Evolutionary conservation across 2,329 filamentous ascomycete genomes (phyloP).

Genomic region (Incumbomyces delicatus): DNA sequence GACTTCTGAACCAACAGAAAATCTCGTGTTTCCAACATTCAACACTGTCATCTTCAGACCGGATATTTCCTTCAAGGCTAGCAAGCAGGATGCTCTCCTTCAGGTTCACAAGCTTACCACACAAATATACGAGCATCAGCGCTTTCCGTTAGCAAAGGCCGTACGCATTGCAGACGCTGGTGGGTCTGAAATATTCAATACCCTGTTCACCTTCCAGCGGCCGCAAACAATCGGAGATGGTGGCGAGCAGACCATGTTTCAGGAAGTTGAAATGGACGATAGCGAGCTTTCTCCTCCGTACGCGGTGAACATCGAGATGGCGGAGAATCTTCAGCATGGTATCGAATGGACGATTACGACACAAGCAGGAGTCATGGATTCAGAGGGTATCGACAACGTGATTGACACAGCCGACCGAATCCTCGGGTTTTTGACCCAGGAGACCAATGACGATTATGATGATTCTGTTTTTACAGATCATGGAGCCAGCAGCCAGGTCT

Average conservation of each 20-base stretch:
- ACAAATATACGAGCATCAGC: slow-evolving; percentile 59
- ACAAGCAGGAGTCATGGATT: slow-evolving; percentile 46
- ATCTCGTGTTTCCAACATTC: slow-evolving; percentile 78
- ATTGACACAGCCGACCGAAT: slow-evolving; percentile 51
- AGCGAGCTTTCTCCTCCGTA: slow-evolving; percentile 66
- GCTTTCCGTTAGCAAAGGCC: slow-evolving; percentile 65
- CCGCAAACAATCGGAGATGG: slow-evolving; percentile 28
- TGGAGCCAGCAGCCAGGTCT: slow-evolving; percentile 21
- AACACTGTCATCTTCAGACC: slow-evolving; percentile 72
- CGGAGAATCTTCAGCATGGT: slow-evolving; percentile 41
- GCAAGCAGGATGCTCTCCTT: slow-evolving; percentile 51
- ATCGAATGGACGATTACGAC: slow-evolving; percentile 66
- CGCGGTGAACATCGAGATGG: slow-evolving; percentile 72
- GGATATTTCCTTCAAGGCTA: slow-evolving; percentile 56
- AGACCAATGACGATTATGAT: not conserved
- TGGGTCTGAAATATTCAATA: slow-evolving; percentile 45
- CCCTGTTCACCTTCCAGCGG: slow-evolving; percentile 58
- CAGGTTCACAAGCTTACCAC: slow-evolving; percentile 64
- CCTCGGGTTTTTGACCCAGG: slow-evolving; percentile 46
- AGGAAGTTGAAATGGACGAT: slow-evolving; percentile 42
- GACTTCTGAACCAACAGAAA: slow-evolving; percentile 59
- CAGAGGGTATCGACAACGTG: slow-evolving; percentile 39
- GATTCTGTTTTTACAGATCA: not conserved
- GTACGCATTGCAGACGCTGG: slow-evolving; percentile 42
- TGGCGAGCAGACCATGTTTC: slow-evolving; percentile 39